Evolutionary conservation across 345 rosid species (phyloP), one percentile per base, ranked within the genome.

Genomic region (Camelina sativa): DNA sequence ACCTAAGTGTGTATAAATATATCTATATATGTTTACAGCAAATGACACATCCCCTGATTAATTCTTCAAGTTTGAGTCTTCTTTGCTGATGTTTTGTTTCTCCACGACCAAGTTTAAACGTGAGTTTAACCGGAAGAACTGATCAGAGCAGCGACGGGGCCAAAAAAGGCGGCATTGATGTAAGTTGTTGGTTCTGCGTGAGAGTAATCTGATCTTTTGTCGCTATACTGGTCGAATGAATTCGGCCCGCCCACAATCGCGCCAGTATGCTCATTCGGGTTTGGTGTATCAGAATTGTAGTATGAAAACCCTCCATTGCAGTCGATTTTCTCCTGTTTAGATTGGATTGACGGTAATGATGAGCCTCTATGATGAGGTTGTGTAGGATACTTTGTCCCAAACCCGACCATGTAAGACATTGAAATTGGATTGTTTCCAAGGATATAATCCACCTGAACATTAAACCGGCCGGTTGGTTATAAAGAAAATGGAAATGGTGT

Each of bases 241-340:
- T 86, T 82, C 1, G 97, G 98, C 6, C 97, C 97, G 4, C 98
- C 98, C 20, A 88, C 94, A 34, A 91, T 76, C 17, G 98, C 92
- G 4, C 98, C 97, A 12, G 68, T 82, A 48, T 89, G 94, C 13
- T 47, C 56, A 68, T 91, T 93, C 9, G 86, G 90, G 52, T 93
- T 89, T 5, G 94, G 87, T 11, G 69, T 10, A 50, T 40, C 70
- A 3, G 86, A 78, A 55, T 48, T 40, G 65, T 82, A 91, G 34
- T 12, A 66, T 6, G 88, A 65, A 70, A 15, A 63, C 20, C 92
- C 97, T 20, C 81, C 90, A 3, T 80, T 76, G 79, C 97, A 93
- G 8, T 86, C 80, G 0, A 87, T 78, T 73, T 85, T 84, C 47
- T 47, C 72, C 30, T 80, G 85, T 61, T 76, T 83, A 65, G 40